Conservation (phyloP, 106 monocot genomes). For the Phalaenopsis equestris region DNA sequence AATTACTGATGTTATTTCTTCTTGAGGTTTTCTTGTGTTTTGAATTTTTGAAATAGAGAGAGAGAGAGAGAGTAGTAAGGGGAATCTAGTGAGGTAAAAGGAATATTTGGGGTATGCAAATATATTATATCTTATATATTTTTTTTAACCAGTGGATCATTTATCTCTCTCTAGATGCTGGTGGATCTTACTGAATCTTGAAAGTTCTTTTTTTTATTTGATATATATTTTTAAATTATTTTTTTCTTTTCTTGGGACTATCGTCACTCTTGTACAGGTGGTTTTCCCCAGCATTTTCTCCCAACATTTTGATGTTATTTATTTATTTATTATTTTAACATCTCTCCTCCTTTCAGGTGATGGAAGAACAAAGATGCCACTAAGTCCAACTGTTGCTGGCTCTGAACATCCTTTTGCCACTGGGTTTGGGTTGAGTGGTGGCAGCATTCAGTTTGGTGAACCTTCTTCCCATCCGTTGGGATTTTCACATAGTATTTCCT, state of each 20-base stretch:
- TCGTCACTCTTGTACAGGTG: not conserved
- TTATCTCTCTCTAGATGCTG: no score
- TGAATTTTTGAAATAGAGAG: no score
- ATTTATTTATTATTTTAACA: not conserved
- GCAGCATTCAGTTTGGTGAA: conserved; percentile 43
- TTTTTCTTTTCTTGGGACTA: not conserved
- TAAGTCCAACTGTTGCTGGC: conserved; percentile 63
- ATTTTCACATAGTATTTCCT: conserved; percentile 75
- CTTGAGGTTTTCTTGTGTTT: no score
- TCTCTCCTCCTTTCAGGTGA: conserved; percentile 35
- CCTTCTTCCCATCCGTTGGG: conserved; percentile 29
- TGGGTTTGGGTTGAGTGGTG: conserved; percentile 28
- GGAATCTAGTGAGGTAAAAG: no score
- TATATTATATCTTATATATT: no score
- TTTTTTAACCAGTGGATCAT: no score
- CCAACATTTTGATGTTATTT: not conserved
- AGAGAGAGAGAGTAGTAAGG: no score
- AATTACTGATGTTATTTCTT: no score
- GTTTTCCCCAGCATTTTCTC: no score
- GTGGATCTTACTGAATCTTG: no score
- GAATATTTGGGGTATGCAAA: no score
- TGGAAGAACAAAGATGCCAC: conserved; percentile 61
- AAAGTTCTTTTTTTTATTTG: not conserved
- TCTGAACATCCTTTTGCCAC: conserved; percentile 45
- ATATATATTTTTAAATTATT: not conserved